These are phyloP conservation scores for Aureobasidium vineae DNA, from an alignment of 2,329 filamentous ascomycete species.

Conservation along the genomic window DNA sequence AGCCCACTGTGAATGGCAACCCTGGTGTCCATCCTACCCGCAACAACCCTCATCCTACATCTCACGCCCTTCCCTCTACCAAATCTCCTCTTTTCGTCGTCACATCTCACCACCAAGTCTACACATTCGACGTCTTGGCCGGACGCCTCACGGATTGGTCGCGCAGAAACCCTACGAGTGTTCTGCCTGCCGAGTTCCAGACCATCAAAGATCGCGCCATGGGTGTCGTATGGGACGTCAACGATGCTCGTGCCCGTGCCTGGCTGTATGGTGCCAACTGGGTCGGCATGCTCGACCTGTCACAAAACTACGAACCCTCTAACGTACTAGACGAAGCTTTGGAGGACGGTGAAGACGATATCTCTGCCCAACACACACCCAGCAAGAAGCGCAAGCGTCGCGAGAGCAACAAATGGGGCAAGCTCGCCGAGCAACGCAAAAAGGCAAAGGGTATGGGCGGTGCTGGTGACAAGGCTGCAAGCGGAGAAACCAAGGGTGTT, in stretches of 20 bases:
- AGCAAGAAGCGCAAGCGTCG: conserved; percentile 46
- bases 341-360: conserved; percentile 18
- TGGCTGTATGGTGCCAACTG: conserved; percentile 88
- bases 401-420: conserved; percentile 28
- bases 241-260: conserved; percentile 56
- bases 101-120: conserved; percentile 65
- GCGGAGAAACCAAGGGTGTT: conserved; percentile 35
- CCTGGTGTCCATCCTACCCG: conserved; percentile 52
- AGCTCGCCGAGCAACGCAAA: conserved; percentile 35
- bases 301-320: conserved; percentile 59
- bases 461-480: conserved; percentile 54
- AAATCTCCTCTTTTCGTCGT: conserved; percentile 60
- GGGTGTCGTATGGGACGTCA: conserved; percentile 78
- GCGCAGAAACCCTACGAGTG: conserved; percentile 71
- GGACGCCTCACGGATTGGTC: conserved; percentile 84
- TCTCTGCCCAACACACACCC: conserved; percentile 21
- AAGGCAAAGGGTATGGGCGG: conserved; percentile 53
- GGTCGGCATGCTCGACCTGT: conserved; percentile 88
- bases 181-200: conserved; percentile 71
- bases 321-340: conserved; percentile 1
- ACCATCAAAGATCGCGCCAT: conserved; percentile 76
- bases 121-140: conserved; percentile 74
- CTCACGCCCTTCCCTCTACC: conserved; percentile 55
- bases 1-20: conserved; percentile 43
- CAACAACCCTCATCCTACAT: conserved; percentile 53